Conservation (phyloP, 306 rosid genomes). For the Notholithocarpus densiflorus region DNA sequence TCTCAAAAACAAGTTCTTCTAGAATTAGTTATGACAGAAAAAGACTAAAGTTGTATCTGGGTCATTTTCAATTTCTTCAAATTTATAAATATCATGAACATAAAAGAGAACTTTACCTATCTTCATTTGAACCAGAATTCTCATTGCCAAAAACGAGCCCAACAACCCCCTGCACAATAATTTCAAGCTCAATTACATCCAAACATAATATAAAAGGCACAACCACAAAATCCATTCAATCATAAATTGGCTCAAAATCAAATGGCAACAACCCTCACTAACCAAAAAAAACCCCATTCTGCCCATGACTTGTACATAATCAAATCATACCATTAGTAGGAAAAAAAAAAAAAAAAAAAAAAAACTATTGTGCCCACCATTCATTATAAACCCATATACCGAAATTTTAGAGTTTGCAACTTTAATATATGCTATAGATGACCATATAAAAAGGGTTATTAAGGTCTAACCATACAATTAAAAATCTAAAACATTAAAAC, state of each 20-base stretch:
- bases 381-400: too few species aligned
- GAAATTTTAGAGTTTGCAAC: neutral
- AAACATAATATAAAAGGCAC: neutral
- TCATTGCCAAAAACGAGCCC: constrained; percentile 90
- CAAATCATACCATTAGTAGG: neutral
- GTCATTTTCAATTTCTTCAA: neutral
- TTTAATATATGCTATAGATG: neutral
- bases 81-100: neutral
- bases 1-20: neutral
- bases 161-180: constrained; percentile 67
- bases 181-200: neutral
- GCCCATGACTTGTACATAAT: neutral
- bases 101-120: constrained; percentile 43
- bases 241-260: constrained; percentile 9
- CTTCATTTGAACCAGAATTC: constrained; percentile 71
- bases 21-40: neutral
- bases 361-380: neutral
- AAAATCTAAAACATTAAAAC: neutral
- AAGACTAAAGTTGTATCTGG: neutral
- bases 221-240: neutral
- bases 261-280: constrained; percentile 1
- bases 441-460: neutral
- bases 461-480: neutral
- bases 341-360: neutral
- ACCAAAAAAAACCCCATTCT: neutral